phyloP scores from a whole-genome alignment of 179 eudicot species.

The Carnegiea gigantea region DNA sequence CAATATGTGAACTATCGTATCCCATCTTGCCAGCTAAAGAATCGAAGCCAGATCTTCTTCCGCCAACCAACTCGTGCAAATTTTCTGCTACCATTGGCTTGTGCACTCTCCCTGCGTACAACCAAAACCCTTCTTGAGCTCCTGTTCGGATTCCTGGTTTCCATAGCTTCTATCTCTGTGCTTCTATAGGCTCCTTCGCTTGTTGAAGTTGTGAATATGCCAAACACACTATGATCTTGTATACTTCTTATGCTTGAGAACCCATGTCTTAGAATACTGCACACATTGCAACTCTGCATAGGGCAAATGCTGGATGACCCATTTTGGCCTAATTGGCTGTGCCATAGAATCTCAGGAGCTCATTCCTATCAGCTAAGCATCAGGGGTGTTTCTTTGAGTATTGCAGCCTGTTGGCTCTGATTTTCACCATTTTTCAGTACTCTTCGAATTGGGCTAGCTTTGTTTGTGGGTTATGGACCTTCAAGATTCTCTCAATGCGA shows the following conservation, averaged over 20 bases:
- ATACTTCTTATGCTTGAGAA: conserved; percentile 35
- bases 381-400: conserved; percentile 60
- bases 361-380: conserved; percentile 80
- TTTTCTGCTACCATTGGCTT: conserved; percentile 44
- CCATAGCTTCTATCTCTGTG: conserved; percentile 22
- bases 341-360: conserved; percentile 70
- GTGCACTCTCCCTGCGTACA: conserved; percentile 68
- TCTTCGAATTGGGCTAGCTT: conserved; percentile 70
- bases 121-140: conserved; percentile 47
- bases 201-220: conserved; percentile 68
- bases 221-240: conserved; percentile 30
- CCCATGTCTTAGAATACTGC: conserved; percentile 58
- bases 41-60: conserved; percentile 56
- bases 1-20: conserved; percentile 40
- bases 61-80: conserved; percentile 30
- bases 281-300: conserved; percentile 36
- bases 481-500: conserved; percentile 50
- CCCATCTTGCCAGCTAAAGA: conserved; percentile 72
- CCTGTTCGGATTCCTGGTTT: neutral
- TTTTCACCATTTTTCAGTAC: conserved; percentile 60
- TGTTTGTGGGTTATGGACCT: conserved; percentile 71
- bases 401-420: conserved; percentile 50
- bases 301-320: conserved; percentile 56
- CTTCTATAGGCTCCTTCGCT: conserved; percentile 53
- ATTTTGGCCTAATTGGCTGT: conserved; percentile 56